Evolutionary conservation across 192 early-diverging fungal genomes (phyloP).

Genomic region (Geranomyces variabilis): DNA sequence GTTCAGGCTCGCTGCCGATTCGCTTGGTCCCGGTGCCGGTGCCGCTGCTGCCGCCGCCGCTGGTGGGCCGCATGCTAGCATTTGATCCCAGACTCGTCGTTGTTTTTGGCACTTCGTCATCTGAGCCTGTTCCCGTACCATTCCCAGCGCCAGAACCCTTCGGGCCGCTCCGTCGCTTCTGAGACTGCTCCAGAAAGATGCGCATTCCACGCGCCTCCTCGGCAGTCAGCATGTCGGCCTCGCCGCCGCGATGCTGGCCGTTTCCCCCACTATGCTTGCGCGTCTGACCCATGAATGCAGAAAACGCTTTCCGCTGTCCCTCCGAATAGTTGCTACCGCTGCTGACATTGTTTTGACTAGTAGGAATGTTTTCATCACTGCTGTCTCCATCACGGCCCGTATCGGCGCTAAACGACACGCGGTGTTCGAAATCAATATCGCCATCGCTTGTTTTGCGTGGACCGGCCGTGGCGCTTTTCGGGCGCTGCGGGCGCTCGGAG

Average conservation of each 20-base stretch:
- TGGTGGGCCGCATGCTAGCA: too few species aligned
- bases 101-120: slow-evolving; percentile 1
- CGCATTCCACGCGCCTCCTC: slow-evolving; percentile 26
- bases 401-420: slow-evolving; percentile 22
- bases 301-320: slow-evolving; percentile 21
- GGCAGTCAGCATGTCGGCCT: not conserved
- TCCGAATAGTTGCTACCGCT: not conserved
- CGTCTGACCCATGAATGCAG: slow-evolving; percentile 29
- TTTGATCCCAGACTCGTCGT: too few species aligned
- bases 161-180: slow-evolving; percentile 3
- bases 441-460: slow-evolving; percentile 21
- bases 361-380: not conserved
- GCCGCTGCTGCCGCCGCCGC: too few species aligned
- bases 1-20: not conserved
- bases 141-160: not conserved
- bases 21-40: too few species aligned
- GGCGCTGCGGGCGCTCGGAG: not conserved
- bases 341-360: not conserved
- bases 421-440: slow-evolving; percentile 10
- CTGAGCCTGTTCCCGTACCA: not conserved
- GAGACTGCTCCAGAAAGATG: slow-evolving; percentile 27
- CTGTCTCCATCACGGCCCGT: not conserved
- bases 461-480: not conserved
- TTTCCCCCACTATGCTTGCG: slow-evolving; percentile 20
- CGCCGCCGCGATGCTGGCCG: not conserved